Conservation (phyloP, 495 filamentous ascomycete species). For the Ramalina intermedia region DNA sequence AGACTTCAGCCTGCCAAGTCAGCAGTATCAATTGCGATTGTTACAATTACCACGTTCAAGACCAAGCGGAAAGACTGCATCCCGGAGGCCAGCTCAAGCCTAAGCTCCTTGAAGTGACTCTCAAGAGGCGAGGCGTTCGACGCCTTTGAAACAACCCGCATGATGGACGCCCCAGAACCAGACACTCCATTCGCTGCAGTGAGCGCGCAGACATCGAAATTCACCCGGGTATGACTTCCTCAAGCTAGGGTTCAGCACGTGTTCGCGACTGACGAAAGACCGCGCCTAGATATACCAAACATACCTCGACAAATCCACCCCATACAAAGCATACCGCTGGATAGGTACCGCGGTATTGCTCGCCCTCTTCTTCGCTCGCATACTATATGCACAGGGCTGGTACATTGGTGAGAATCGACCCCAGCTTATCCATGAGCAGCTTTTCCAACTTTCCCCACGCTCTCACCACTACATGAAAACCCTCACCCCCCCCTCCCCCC, state of each 20-base stretch:
- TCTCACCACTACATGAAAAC: neutral
- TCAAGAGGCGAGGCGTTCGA: constrained; percentile 3
- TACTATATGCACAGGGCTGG: constrained; percentile 89
- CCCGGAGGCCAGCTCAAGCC: neutral
- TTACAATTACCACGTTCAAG: too few species aligned
- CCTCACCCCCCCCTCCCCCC: neutral
- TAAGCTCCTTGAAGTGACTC: neutral
- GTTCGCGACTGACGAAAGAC: neutral
- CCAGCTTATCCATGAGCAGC: neutral
- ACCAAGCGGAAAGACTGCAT: too few species aligned
- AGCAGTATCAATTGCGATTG: too few species aligned
- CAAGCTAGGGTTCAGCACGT: too few species aligned
- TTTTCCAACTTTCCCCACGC: neutral
- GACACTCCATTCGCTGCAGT: constrained; percentile 77
- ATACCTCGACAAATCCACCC: constrained; percentile 82
- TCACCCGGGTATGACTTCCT: constrained; percentile 50
- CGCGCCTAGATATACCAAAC: constrained; percentile 76
- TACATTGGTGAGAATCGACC: constrained; percentile 65
- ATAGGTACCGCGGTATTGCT: constrained; percentile 60
- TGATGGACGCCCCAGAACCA: constrained; percentile 67
- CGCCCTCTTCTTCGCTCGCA: constrained; percentile 70
- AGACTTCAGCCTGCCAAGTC: too few species aligned
- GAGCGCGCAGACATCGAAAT: constrained; percentile 63
- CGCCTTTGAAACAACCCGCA: constrained; percentile 15
- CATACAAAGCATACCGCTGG: constrained; percentile 81